phyloP scores from a whole-genome alignment of 2,329 filamentous ascomycete genomes.

The Penicillium sp. region DNA sequence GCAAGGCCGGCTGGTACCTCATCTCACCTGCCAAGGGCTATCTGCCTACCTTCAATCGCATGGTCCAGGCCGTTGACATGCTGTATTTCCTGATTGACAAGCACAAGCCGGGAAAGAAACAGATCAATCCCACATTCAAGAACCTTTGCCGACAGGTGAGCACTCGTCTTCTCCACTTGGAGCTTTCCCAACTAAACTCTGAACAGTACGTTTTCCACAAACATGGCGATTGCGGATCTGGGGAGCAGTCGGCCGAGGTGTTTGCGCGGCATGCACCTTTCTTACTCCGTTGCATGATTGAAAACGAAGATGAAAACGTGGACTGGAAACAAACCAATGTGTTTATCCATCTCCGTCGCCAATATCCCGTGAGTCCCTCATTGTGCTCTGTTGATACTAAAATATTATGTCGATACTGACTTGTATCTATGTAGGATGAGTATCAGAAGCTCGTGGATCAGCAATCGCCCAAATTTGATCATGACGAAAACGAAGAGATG shows the following conservation, averaged over 20 bases:
- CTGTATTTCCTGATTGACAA: constrained; percentile 60
- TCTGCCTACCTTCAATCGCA: constrained; percentile 50
- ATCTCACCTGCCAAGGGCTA: constrained; percentile 54
- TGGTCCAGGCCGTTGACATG: constrained; percentile 56
- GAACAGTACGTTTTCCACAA: constrained; percentile 42
- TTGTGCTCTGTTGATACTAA: neutral
- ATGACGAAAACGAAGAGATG: constrained; percentile 19
- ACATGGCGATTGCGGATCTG: constrained; percentile 41
- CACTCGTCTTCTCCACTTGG: neutral
- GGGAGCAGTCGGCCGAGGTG: constrained; percentile 45
- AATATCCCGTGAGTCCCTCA: constrained; percentile 36
- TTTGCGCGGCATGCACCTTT: constrained; percentile 46
- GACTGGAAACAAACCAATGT: constrained; percentile 44
- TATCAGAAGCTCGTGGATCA: constrained; percentile 30
- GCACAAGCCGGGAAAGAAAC: constrained; percentile 42
- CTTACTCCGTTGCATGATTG: constrained; percentile 46
- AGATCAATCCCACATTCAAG: constrained; percentile 36
- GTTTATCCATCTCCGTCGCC: constrained; percentile 43
- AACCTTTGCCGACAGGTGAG: constrained; percentile 41
- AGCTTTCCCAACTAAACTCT: constrained; percentile 4
- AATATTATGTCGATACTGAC: constrained; percentile 1
- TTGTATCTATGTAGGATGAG: constrained; percentile 25
- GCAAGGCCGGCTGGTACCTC: constrained; percentile 59
- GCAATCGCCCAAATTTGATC: constrained; percentile 21
- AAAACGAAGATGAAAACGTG: constrained; percentile 43